phyloP scores from a whole-genome alignment of 768 basidiomycete genomes.

The Tulasnella sp. region DNA sequence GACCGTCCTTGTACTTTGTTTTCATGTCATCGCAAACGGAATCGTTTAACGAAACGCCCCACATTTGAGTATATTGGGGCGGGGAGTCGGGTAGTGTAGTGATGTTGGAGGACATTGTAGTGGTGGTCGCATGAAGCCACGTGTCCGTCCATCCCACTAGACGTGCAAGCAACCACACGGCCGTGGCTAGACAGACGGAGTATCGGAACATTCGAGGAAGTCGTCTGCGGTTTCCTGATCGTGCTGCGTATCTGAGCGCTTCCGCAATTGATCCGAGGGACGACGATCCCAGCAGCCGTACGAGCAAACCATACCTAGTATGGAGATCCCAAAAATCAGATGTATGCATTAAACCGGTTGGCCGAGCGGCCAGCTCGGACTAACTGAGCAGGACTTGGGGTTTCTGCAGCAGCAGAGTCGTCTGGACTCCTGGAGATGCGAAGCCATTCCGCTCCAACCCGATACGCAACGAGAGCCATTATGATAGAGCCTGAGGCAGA shows the following conservation, averaged over 20 bases:
- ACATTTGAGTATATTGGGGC: too few species aligned
- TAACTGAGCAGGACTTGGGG: neutral
- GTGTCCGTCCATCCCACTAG: neutral
- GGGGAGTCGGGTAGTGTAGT: too few species aligned
- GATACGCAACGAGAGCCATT: neutral
- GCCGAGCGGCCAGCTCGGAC: neutral
- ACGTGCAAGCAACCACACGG: neutral
- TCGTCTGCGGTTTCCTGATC: neutral
- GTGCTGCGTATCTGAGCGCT: neutral
- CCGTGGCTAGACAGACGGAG: neutral
- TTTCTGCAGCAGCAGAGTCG: neutral
- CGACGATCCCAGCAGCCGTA: neutral
- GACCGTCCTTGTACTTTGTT: too few species aligned
- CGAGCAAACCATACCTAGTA: neutral
- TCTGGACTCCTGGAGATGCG: neutral
- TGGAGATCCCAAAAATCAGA: neutral
- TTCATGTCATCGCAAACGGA: too few species aligned
- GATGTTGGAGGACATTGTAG: too few species aligned
- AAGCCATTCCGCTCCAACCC: neutral
- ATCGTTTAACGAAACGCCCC: too few species aligned
- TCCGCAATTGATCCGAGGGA: neutral
- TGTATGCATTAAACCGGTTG: neutral
- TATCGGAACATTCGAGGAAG: neutral
- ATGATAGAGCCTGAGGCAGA: neutral
- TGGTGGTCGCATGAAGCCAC: too few species aligned